Evolutionary conservation across 768 basidiomycete species (phyloP).

Genomic region (Lentinus brumalis): DNA sequence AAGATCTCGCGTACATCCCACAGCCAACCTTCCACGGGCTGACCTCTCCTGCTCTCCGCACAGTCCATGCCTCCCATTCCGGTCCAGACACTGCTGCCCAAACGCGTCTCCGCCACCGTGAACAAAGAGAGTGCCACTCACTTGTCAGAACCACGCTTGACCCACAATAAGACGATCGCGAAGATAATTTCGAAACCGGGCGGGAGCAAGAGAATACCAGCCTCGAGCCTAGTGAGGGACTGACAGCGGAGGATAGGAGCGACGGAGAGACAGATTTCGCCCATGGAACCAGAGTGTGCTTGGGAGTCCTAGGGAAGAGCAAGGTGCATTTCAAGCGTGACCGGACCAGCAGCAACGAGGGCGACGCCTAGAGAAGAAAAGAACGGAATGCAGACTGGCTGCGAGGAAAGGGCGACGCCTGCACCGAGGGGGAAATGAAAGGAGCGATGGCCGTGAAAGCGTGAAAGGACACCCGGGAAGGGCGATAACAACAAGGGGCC

Average conservation of each 20-base stretch:
- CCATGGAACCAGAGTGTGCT: constrained; percentile 40
- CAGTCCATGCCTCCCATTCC: too few relatives aligned
- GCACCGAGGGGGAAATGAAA: constrained; percentile 28
- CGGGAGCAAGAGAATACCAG: constrained; percentile 58
- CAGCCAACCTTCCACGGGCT: too few relatives aligned
- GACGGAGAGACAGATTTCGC: constrained; percentile 67
- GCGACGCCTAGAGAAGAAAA: constrained; percentile 33
- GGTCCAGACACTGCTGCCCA: too few relatives aligned
- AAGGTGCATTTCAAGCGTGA: constrained; percentile 25
- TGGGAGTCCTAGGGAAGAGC: constrained; percentile 18
- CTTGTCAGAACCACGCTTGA: constrained; percentile 32
- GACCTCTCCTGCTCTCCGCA: too few relatives aligned
- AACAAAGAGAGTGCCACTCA: constrained; percentile 9
- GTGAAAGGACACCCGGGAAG: constrained; percentile 1
- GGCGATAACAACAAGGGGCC: background rate
- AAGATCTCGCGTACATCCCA: too few relatives aligned
- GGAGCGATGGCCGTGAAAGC: constrained; percentile 17
- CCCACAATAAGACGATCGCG: constrained; percentile 52
- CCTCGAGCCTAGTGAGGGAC: constrained; percentile 49
- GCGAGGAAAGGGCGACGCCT: constrained; percentile 37
- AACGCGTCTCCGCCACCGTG: background rate
- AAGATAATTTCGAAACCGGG: constrained; percentile 64
- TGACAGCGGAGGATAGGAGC: constrained; percentile 73
- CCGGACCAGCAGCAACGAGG: constrained; percentile 25
- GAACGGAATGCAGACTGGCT: constrained; percentile 53